A percentile compares a stretch with the other conserved stretches of the same genome.
Conservation (phyloP, 1,284 basidiomycete species). For the Melanopsichium pennsylvanicum region DNA sequence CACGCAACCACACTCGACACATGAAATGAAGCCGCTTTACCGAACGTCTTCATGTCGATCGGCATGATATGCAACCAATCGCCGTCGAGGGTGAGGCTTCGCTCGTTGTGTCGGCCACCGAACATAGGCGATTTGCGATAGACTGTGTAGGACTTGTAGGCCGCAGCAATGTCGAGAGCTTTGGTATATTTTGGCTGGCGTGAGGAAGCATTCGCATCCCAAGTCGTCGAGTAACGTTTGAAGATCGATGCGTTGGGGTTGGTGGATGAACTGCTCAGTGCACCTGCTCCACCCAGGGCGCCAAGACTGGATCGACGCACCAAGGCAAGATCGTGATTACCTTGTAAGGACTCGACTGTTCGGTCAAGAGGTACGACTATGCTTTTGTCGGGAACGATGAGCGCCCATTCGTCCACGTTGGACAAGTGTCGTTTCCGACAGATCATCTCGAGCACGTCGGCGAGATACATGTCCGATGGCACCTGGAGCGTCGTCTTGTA, state of each 20-base stretch:
- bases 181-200: conserved; percentile 68
- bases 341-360: conserved; percentile 91
- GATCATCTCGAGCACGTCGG: conserved; percentile 82
- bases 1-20: conserved; percentile 84
- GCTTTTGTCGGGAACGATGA: conserved; percentile 58
- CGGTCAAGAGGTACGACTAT: conserved; percentile 90
- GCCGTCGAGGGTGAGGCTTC: conserved; percentile 91
- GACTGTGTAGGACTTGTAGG: conserved; percentile 92
- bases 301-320: conserved; percentile 72
- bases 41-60: conserved; percentile 47
- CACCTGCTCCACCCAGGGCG: conserved; percentile 65
- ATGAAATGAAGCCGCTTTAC: conserved; percentile 83
- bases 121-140: conserved; percentile 86
- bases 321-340: conserved; percentile 82
- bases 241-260: conserved; percentile 78
- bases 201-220: conserved; percentile 71
- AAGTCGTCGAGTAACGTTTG: conserved; percentile 71
- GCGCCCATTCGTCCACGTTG: conserved; percentile 58
- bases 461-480: conserved; percentile 88
- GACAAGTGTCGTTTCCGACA: conserved; percentile 59
- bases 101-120: conserved; percentile 81
- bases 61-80: conserved; percentile 81
- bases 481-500: conserved; percentile 66
- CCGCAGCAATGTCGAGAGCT: conserved; percentile 62
- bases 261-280: conserved; percentile 69